Base-by-base conservation (phyloP, 2,329 filamentous ascomycete genomes). In the Leptographium radiaticola region DNA sequence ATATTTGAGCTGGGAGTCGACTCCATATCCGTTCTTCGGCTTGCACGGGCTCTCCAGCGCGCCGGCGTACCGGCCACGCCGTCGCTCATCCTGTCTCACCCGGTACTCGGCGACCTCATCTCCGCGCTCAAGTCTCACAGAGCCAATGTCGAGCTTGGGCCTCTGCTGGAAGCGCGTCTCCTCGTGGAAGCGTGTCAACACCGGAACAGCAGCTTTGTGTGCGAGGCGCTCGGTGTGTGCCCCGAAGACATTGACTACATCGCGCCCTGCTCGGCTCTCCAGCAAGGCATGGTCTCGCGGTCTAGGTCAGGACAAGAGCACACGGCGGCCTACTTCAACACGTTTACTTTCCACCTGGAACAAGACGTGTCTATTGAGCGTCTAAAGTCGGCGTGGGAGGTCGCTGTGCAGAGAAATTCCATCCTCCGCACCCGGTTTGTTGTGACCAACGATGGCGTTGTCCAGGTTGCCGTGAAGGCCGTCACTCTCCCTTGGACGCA, bases 1-100 rank as follows among this genome's bases (percentile, higher is more conserved):
- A 79, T 95, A 18, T 95, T 93, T 60, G 88, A 95, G 58, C 71
- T 95, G 1, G 91, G 90, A 0, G 74, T 96, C 30, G 91, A 95
- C 62, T 96, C 90, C 0, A 89, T 96, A 16, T 89, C 87, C 0
- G 86, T 84, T 0, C 82, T 94, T 47, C 76, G 81, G 9, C 75
- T 96, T 34, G 76, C 85, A 0, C 74, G 76, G 6, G 66, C 74
- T 13, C 70, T 96, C 15, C 86, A 81, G 59, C 71, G 75, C 3
- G 70, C 70, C 2, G 87, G 87, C 0, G 78, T 89, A 52, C 69
- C 73, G 15, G 82, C 80, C 0, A 81, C 78, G 9, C 77, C 87
- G 1, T 81, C 86, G 0, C 59, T 79, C 1, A 72, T 96, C 5
- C 78, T 95, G 66, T 81, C 76, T 55, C 77, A 83, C 62, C 73